Percentiles rank a stretch among this genome's conserved stretches.
Evolutionary conservation across 2,329 filamentous ascomycete species (phyloP).

Genomic region (Apiospora kogelbergensis): DNA sequence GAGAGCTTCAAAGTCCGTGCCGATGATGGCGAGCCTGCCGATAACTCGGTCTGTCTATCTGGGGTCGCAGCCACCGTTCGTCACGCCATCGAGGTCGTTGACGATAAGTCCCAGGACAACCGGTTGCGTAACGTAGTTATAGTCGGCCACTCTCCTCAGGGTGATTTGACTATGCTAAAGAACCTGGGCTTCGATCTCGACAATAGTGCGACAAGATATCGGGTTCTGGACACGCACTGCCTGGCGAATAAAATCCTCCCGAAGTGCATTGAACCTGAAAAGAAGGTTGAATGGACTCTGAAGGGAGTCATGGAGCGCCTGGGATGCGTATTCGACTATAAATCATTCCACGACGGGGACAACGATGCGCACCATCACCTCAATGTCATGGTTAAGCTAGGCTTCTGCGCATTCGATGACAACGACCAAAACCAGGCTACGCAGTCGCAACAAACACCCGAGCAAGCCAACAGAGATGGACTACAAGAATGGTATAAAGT

Average conservation of each 20-base stretch:
- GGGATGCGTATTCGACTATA: background rate
- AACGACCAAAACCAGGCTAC: background rate
- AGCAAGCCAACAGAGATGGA: background rate
- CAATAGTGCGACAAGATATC: background rate
- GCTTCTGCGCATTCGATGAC: background rate
- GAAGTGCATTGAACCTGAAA: background rate
- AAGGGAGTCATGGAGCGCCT: background rate
- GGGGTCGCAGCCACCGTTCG: background rate
- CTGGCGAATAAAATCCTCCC: background rate
- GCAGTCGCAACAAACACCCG: background rate
- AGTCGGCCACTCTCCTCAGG: background rate
- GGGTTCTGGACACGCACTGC: background rate
- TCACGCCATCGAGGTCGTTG: background rate
- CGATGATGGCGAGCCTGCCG: too few species aligned
- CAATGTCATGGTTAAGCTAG: background rate
- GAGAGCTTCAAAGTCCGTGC: background rate
- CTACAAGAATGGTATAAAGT: background rate
- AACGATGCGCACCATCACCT: background rate
- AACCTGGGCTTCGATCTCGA: background rate
- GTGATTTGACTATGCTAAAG: background rate
- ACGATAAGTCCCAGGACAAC: background rate
- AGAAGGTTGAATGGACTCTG: background rate
- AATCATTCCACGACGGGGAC: background rate
- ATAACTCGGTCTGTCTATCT: background rate
- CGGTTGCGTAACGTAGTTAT: background rate